These are phyloP conservation scores for Panicum virgatum DNA, from an alignment of 202 grass and related monocot species.

Conservation along the genomic window DNA sequence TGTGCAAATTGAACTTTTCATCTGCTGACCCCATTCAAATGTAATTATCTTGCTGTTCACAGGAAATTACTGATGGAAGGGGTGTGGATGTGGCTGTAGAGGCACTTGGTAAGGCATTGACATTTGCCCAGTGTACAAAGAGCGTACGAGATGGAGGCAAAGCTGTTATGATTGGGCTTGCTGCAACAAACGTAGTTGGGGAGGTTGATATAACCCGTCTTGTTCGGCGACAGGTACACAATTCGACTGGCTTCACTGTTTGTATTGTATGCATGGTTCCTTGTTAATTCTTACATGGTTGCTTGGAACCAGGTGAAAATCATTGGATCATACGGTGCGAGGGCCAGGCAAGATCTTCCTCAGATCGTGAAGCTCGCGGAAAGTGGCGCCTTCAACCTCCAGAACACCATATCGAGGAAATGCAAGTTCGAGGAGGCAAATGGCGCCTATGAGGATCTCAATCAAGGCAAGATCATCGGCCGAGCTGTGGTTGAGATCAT, in stretches of 20 bases:
- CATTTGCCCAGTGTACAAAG: constrained; percentile 78
- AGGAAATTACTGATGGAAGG: constrained; percentile 94
- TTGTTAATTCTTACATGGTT: background rate
- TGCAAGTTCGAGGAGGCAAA: constrained; percentile 89
- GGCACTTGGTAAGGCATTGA: constrained; percentile 88
- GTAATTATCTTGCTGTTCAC: constrained; percentile 18
- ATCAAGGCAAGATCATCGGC: constrained; percentile 77
- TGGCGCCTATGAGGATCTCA: constrained; percentile 73
- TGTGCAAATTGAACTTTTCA: constrained; percentile 9
- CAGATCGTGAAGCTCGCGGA: constrained; percentile 92
- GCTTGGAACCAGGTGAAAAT: constrained; percentile 73
- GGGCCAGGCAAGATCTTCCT: constrained; percentile 99
- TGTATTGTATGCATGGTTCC: constrained; percentile 3
- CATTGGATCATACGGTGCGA: constrained; percentile 94
- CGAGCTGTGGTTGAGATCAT: constrained; percentile 93
- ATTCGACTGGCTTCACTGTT: background rate
- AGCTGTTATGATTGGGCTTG: constrained; percentile 97
- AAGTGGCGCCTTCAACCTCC: constrained; percentile 72
- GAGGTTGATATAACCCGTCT: constrained; percentile 91
- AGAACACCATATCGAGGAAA: constrained; percentile 86
- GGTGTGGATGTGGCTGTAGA: constrained; percentile 96
- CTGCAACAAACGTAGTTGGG: constrained; percentile 73
- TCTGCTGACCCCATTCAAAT: constrained; percentile 3
- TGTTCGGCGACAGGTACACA: constrained; percentile 83
- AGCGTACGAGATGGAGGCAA: constrained; percentile 94